Conservation (phyloP, 225 moss, liverwort and hornwort species). For the Lunularia cruciata region DNA sequence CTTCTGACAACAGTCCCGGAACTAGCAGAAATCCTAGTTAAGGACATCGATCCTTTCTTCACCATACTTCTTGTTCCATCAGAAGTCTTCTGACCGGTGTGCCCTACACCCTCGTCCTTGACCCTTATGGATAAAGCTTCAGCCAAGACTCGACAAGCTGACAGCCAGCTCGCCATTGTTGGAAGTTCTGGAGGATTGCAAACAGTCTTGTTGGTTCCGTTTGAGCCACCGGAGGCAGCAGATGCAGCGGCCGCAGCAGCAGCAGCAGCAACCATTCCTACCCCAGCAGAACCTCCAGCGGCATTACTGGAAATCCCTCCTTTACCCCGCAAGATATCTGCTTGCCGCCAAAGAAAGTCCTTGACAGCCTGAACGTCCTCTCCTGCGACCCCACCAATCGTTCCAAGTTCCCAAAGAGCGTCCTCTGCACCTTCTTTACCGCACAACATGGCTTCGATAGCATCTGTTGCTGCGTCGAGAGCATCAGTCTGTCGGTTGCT, state of each 20-base stretch:
- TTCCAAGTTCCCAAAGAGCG: slow-evolving; percentile 46
- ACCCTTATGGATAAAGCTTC: slow-evolving; percentile 52
- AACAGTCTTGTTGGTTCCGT: slow-evolving; percentile 73
- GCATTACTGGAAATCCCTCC: slow-evolving; percentile 70
- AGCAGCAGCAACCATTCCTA: slow-evolving; percentile 99
- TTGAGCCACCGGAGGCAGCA: slow-evolving; percentile 82
- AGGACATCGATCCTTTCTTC: slow-evolving; percentile 28
- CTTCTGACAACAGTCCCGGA: slow-evolving; percentile 47
- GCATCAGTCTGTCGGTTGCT: slow-evolving; percentile 64
- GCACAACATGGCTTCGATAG: slow-evolving; percentile 54
- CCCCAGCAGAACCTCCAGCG: slow-evolving; percentile 82
- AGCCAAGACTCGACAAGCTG: slow-evolving; percentile 77
- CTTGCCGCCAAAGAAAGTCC: slow-evolving; percentile 86
- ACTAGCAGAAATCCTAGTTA: slow-evolving; percentile 44
- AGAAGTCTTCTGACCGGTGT: slow-evolving; percentile 42
- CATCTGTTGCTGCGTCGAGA: slow-evolving; percentile 70
- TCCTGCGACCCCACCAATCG: slow-evolving; percentile 28
- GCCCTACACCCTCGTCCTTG: slow-evolving; percentile 35
- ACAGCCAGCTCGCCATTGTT: slow-evolving; percentile 76
- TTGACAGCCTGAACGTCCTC: slow-evolving; percentile 81
- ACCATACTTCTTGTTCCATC: slow-evolving; percentile 28
- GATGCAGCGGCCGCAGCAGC: slow-evolving; percentile 78
- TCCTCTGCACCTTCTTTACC: slow-evolving; percentile 45
- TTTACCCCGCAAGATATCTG: slow-evolving; percentile 83
- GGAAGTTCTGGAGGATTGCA: slow-evolving; percentile 95